Evolutionary conservation across 495 filamentous ascomycete genomes (phyloP), one percentile per base, ranked within the genome.

Genomic region (Neurospora hispaniola): DNA sequence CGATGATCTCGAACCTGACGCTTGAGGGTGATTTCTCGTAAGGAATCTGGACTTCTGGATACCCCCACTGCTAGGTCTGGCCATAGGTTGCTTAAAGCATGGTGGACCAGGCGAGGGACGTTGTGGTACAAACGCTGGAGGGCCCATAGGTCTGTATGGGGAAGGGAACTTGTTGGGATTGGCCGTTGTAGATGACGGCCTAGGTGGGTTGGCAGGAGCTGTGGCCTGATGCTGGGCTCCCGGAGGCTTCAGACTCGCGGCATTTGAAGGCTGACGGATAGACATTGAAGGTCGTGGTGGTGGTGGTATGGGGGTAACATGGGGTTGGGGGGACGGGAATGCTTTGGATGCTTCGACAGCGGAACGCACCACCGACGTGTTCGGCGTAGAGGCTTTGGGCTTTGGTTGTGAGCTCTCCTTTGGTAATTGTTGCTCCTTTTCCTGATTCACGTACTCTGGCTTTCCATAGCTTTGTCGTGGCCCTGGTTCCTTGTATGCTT

Each of bases 1-100:
- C 12, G 73, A 42, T 2, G 62, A 27, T 18, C 14, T 18, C 1
- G 14, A 4, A 35, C 27, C 23, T 6, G 54, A 0, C 1, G 3
- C 10, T 66, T 66, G 27, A n/a, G 14, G 73, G 38, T 70, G 43
- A 39, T 35, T 76, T 75, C 40, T 76, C 71, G 9, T 38, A 5
- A 18, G 54, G 14, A 66, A 66, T 38, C 4, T 66, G 6, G 54
- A 12, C 27, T 66, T 66, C 0, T 66, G 54, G 1, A 66, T 66
- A 9, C 54, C 12, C 27, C 54, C 27, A 14, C 7, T 66, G 54
- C 54, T 35, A 66, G 54, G 54, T 16, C 54, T 18, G 23, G 7
- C 54, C 54, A 18, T 35, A 31, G 54, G 54, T 18, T 18, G 5
- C 14, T 38, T 35, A 18, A 66, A 66, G 14, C 54, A 35, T 38